phyloP scores from a whole-genome alignment of 192 early-diverging fungal species.

The Phycomyces nitens region DNA sequence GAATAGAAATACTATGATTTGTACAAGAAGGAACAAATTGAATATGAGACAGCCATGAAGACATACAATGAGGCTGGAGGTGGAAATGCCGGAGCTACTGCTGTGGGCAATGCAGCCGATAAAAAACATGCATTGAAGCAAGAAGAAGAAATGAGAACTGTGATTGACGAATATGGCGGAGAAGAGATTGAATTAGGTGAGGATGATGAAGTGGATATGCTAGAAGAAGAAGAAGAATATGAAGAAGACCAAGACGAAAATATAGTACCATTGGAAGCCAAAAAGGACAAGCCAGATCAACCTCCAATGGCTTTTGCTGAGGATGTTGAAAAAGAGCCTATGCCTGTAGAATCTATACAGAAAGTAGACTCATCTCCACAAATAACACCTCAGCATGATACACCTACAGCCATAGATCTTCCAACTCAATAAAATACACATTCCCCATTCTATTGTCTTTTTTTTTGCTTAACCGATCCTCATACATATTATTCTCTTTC shows the following conservation, averaged over 20 bases:
- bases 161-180: slow-evolving; percentile 5
- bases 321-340: no score
- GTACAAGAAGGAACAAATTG: slow-evolving; percentile 29
- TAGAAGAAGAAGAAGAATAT: slow-evolving; percentile 22
- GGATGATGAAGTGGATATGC: slow-evolving; percentile 26
- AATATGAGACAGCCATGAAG: slow-evolving; percentile 37
- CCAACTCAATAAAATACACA: background rate
- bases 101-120: slow-evolving; percentile 9
- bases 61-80: slow-evolving; percentile 23
- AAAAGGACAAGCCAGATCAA: background rate
- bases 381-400: background rate
- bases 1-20: slow-evolving; percentile 38
- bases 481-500: no score
- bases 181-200: slow-evolving; percentile 23
- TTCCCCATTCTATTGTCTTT: no score
- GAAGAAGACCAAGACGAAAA: slow-evolving; percentile 4
- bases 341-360: no score
- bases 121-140: background rate
- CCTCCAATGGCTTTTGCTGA: background rate
- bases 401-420: slow-evolving; percentile 4
- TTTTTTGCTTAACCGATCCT: no score
- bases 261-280: background rate
- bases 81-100: slow-evolving; percentile 14
- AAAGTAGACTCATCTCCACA: background rate
- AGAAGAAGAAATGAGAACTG: background rate